These are phyloP conservation scores for Beauveria sp. DNA, from an alignment of 2,329 filamentous ascomycete species.

Conservation along the genomic window DNA sequence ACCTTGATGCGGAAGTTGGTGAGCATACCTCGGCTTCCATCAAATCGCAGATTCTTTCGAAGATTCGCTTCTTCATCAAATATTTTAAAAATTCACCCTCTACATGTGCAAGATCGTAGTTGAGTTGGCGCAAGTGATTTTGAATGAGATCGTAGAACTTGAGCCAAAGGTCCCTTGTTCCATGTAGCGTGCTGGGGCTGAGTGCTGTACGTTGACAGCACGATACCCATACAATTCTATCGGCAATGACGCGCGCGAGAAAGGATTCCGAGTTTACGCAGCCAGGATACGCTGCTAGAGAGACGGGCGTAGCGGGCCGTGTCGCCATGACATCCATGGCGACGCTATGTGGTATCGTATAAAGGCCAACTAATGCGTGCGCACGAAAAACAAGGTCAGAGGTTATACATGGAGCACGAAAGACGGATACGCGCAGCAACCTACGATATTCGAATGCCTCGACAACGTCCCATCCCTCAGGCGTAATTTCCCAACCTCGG, in stretches of 20 bases:
- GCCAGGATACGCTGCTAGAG: slow-evolving; percentile 1
- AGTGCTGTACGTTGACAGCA: background rate
- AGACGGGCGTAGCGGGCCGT: background rate
- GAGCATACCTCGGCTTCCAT: slow-evolving; percentile 9
- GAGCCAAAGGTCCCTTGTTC: background rate
- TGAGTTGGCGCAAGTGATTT: background rate
- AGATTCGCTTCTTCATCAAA: slow-evolving; percentile 2
- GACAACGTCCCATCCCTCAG: slow-evolving; percentile 4
- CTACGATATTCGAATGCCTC: slow-evolving; percentile 8
- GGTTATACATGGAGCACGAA: background rate
- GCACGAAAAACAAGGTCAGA: background rate
- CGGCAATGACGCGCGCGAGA: slow-evolving; percentile 6
- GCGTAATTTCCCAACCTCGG: slow-evolving; percentile 6
- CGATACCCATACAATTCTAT: slow-evolving; percentile 6
- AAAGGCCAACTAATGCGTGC: background rate
- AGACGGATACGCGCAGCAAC: background rate
- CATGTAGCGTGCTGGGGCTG: background rate
- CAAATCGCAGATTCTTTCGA: slow-evolving; percentile 8
- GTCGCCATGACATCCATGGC: background rate
- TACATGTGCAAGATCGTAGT: slow-evolving; percentile 1
- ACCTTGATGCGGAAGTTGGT: background rate
- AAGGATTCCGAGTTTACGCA: slow-evolving; percentile 5
- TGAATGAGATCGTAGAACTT: slow-evolving; percentile 1
- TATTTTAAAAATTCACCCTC: background rate
- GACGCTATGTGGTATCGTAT: background rate